Percentiles rank a stretch among this genome's conserved stretches.
These are phyloP conservation scores for Thalassiosira sp. DNA, from an alignment of 352 stramenopile species.

Conservation along the genomic window DNA sequence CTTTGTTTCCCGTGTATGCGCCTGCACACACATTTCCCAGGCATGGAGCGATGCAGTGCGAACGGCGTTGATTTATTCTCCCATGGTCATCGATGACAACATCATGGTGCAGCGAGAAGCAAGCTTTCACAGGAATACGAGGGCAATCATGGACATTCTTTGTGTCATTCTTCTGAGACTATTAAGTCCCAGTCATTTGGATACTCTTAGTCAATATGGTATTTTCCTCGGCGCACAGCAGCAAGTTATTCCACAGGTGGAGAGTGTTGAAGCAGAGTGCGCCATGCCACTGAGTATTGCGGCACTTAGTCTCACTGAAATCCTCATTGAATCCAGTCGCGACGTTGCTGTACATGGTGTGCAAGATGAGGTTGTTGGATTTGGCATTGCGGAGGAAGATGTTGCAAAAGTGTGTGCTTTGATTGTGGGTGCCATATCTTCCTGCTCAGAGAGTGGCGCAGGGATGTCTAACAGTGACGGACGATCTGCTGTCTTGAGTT, in stretches of 20 bases:
- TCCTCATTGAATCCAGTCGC: constrained; percentile 31
- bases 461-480: constrained; percentile 18
- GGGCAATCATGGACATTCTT: constrained; percentile 38
- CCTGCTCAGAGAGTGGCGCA: constrained; percentile 27
- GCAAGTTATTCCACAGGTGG: constrained; percentile 2
- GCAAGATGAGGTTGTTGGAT: constrained; percentile 14
- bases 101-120: background rate
- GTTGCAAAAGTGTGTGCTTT: constrained; percentile 38
- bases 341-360: background rate
- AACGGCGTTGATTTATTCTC: constrained; percentile 33
- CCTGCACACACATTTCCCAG: constrained; percentile 55
- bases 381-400: constrained; percentile 54
- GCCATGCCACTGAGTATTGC: constrained; percentile 42
- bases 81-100: constrained; percentile 18
- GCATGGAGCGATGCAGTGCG: constrained; percentile 47
- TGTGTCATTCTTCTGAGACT: constrained; percentile 51
- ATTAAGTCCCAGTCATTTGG: constrained; percentile 27
- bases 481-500: constrained; percentile 42
- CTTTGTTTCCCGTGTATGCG: constrained; percentile 49
- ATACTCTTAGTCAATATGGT: constrained; percentile 32
- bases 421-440: constrained; percentile 48
- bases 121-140: constrained; percentile 16
- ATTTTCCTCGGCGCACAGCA: background rate
- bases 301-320: constrained; percentile 47
- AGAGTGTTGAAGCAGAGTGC: constrained; percentile 37